Evolutionary conservation across 2,329 filamentous ascomycete genomes (phyloP), one percentile per base, ranked within the genome.

Genomic region (Periconia sp.): DNA sequence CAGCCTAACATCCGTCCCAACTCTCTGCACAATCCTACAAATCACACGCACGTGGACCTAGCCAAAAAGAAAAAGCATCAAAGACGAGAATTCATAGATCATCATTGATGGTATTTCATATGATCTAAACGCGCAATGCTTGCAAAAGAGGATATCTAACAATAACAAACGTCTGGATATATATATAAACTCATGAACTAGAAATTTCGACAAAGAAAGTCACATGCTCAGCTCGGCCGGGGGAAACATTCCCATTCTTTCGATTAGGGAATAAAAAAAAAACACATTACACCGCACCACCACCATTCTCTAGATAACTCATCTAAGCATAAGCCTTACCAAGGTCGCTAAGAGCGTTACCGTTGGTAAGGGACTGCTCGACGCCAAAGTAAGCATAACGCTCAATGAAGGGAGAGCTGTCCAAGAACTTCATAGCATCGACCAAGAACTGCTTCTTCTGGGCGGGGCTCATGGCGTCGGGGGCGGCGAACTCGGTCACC

Each of bases 401-500:
- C 57, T 72, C 61, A 30, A 75, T 67, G 56, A 60, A 72, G 31
- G 51, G 42, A 52, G 62, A 59, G 19, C 43, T 30, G 50, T 75
- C 73, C 60, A 75, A 55, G 71, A 71, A 75, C 11, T 65, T 63
- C 19, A 74, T 57, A 6, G 68, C 66, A 33, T 67, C 54, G 54
- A 61, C 59, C 48, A 75, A 56, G 61, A 74, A 74, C 2, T 53
- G 43, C 3, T 62, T 53, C 42, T 44, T 44, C 20, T 14, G 55
- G 57, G 42, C 63, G 56, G 19, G 62, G 63, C n/a, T 63, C 5
- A 27, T 3, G 23, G 23, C 62, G 7, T 35, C 20, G 27, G 58
- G 66, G 18, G 67, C 56, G 20, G 63, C 68, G 51, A 73, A 74
- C 55, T 75, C 73, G 18, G 66, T 74, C 47, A 75, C 56, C 71